Conservation (phyloP, 805 yeast genomes). For the Spathaspora passalidarum region DNA sequence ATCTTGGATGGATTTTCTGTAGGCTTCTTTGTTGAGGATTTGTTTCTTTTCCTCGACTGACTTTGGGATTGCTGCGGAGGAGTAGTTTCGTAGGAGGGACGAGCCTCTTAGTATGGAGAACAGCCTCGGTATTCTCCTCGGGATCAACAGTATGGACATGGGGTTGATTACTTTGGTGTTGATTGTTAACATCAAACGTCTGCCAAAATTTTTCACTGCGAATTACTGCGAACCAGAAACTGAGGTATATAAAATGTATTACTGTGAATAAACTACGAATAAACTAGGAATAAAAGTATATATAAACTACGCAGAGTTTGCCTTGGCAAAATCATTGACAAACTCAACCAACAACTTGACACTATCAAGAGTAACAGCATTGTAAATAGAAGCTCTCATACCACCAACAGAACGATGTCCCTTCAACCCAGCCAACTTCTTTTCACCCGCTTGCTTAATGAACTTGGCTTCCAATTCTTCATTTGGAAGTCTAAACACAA, state of each 20-base stretch:
- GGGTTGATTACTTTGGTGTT: background rate
- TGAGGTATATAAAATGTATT: too few relatives aligned
- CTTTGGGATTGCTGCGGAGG: background rate
- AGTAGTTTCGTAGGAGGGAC: background rate
- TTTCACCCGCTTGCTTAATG: slow-evolving; percentile 59
- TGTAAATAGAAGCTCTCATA: slow-evolving; percentile 88
- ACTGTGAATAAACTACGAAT: background rate
- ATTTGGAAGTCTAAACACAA: slow-evolving; percentile 75
- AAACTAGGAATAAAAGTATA: background rate
- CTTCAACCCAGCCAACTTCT: slow-evolving; percentile 71
- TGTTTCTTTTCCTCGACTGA: slow-evolving; percentile 20
- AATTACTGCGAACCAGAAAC: too few relatives aligned
- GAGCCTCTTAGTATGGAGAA: background rate
- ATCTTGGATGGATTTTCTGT: slow-evolving; percentile 38
- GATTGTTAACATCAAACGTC: background rate
- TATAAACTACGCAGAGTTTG: slow-evolving; percentile 13
- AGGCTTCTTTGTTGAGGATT: slow-evolving; percentile 28
- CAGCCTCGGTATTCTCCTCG: background rate
- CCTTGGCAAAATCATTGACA: slow-evolving; percentile 57
- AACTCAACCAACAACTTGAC: slow-evolving; percentile 56
- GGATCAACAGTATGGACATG: background rate
- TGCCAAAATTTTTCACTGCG: slow-evolving; percentile 2
- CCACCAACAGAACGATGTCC: slow-evolving; percentile 99
- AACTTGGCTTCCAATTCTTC: slow-evolving; percentile 68
- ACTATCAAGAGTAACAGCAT: slow-evolving; percentile 71